Base-by-base conservation (phyloP, 805 yeast genomes). In the Myxozyma monticola region DNA sequence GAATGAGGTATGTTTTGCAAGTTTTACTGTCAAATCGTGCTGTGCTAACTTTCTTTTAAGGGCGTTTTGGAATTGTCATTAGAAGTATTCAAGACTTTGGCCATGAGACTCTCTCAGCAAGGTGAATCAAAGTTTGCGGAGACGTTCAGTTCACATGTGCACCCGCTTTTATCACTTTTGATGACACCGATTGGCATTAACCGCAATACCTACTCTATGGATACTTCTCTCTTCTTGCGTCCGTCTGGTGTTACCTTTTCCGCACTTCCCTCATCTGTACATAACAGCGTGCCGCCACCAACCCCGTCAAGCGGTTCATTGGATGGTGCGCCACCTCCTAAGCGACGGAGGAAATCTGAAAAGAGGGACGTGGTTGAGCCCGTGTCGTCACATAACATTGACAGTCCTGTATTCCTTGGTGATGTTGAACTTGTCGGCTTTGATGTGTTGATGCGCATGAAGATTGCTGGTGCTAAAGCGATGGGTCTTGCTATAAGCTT, bases 151-250 rank as follows among this genome's bases (percentile, higher is more conserved):
- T 70, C 72, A 3, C 90, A 86, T 62, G 70, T 79, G 42, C 72
- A 71, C 40, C 84, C 88, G 6, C 71, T 84, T 52, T 54, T 42
- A 45, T 77, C 81, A 14, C 71, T 93, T 37, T 64, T 88, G 38
- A 83, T 88, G 84, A 91, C 98, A 0, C 99, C 99, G 2, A 85
- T 93, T 51, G 99, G 99, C 54, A 81, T 89, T 48, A 85, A 96
- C 3, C 81, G 98, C 57, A 86, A 84, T 65, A 86, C 84, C 60
- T 93, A 88, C 67, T 79, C 81, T 29, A 88, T 93, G 96, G 83
- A 86, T 58, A 72, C 85, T 0, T 71, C 75, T n/a, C 74, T 81
- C 43, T 78, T 93, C 36, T 71, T 91, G 63, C 80, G 86, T 57
- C 96, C 97, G 0, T 85, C 95, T 10, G 95, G 93, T 1, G 75